Evolutionary conservation across 2,329 filamentous ascomycete genomes (phyloP).

Genomic region (Epicoccum nigrum): DNA sequence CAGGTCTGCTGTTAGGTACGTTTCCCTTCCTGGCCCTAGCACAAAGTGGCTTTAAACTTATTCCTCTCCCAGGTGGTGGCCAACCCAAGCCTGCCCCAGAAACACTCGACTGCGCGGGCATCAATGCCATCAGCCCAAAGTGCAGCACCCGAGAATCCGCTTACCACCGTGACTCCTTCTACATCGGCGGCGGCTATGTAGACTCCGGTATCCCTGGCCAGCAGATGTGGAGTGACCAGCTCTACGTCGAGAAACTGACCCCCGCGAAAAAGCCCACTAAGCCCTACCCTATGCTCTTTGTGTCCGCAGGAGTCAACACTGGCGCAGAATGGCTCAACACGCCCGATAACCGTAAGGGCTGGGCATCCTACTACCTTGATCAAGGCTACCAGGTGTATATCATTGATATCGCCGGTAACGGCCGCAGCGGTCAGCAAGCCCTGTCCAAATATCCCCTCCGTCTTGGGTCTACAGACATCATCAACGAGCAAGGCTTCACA

Average conservation of each 20-base stretch:
- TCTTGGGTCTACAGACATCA: conserved; percentile 19
- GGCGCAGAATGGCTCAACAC: conserved; percentile 27
- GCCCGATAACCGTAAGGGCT: conserved; percentile 24
- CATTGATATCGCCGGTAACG: conserved; percentile 22
- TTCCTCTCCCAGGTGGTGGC: no score
- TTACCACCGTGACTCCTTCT: conserved; percentile 32
- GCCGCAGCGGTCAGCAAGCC: conserved; percentile 16
- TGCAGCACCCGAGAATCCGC: conserved; percentile 30
- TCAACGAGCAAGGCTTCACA: conserved; percentile 24
- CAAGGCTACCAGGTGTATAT: conserved; percentile 32
- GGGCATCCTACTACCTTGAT: conserved; percentile 28
- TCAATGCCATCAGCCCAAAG: conserved; percentile 23
- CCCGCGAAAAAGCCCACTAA: conserved; percentile 17
- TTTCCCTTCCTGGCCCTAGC: conserved; percentile 6
- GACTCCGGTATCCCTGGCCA: conserved; percentile 27
- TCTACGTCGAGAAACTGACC: conserved; percentile 33
- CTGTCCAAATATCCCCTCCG: conserved; percentile 18
- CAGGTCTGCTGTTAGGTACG: conserved; percentile 3
- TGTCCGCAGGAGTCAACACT: conserved; percentile 29
- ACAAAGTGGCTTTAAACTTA: no score
- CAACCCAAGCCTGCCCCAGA: not conserved
- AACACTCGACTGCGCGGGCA: conserved; percentile 20
- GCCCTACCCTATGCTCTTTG: conserved; percentile 30
- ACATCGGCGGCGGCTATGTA: conserved; percentile 34
- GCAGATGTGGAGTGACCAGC: conserved; percentile 25